phyloP scores from a whole-genome alignment of 169 alveolate genomes.

The Cryptosporidium parvum region DNA sequence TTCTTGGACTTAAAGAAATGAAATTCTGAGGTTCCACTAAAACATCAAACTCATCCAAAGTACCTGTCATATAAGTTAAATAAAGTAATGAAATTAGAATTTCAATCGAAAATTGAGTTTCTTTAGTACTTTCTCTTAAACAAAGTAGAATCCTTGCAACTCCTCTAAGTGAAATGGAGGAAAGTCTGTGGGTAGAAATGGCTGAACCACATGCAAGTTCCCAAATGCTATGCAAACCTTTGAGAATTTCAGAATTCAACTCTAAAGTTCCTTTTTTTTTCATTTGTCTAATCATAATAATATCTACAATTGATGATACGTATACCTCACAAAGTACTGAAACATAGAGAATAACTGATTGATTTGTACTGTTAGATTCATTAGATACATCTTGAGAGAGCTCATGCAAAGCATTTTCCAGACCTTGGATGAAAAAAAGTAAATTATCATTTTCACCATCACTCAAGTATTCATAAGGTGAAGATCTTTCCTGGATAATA shows the following conservation, averaged over 20 bases:
- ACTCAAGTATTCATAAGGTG: not conserved
- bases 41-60: conserved; percentile 34
- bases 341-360: conserved; percentile 10
- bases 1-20: not conserved
- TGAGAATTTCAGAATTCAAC: not conserved
- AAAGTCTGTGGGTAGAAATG: conserved; percentile 44
- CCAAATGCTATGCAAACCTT: conserved; percentile 38
- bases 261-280: conserved; percentile 5
- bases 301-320: conserved; percentile 51
- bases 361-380: not conserved
- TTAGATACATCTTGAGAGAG: conserved; percentile 1
- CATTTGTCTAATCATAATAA: conserved; percentile 60
- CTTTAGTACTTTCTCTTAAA: not conserved
- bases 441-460: conserved; percentile 48
- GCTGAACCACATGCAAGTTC: conserved; percentile 10
- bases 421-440: conserved; percentile 37
- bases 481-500: conserved; percentile 16
- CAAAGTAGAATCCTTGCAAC: conserved; percentile 40
- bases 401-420: conserved; percentile 34
- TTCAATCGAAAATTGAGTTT: not conserved
- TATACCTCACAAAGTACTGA: conserved; percentile 60
- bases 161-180: conserved; percentile 67
- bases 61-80: conserved; percentile 24
- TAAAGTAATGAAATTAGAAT: conserved; percentile 27
- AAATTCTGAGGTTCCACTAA: conserved; percentile 40